Evolutionary conservation across 2,329 filamentous ascomycete genomes (phyloP).

Genomic region (Talaromyces albobiverticillius): DNA sequence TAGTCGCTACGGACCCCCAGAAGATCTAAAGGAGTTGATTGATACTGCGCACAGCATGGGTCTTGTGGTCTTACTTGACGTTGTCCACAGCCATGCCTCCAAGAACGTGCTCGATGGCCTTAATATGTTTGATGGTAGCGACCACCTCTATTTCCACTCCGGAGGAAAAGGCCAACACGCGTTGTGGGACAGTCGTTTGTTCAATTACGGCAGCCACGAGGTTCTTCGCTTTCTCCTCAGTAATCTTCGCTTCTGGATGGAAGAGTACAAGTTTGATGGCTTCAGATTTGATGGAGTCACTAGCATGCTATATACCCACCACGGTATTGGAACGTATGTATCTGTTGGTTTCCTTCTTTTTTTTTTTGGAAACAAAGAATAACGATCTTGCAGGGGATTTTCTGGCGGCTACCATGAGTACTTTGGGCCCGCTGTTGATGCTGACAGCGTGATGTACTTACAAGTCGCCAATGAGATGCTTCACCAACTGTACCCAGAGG

Average conservation of each 20-base stretch:
- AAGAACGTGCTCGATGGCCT: slow-evolving; percentile 95
- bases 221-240: slow-evolving; percentile 93
- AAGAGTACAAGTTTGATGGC: slow-evolving; percentile 93
- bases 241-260: slow-evolving; percentile 98
- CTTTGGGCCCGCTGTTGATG: slow-evolving; percentile 83
- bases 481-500: slow-evolving; percentile 80
- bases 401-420: slow-evolving; percentile 98
- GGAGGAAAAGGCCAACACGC: slow-evolving; percentile 83
- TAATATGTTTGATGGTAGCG: slow-evolving; percentile 93
- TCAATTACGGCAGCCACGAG: slow-evolving; percentile 95
- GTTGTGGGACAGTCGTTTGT: slow-evolving; percentile 91
- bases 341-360: neutral
- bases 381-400: slow-evolving; percentile 64
- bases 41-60: slow-evolving; percentile 92
- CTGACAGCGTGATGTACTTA: slow-evolving; percentile 90
- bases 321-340: slow-evolving; percentile 91
- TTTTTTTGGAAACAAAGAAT: slow-evolving; percentile 2
- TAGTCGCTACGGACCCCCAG: slow-evolving; percentile 88
- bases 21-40: slow-evolving; percentile 94
- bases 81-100: slow-evolving; percentile 96
- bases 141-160: slow-evolving; percentile 93
- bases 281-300: slow-evolving; percentile 98
- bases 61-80: slow-evolving; percentile 85
- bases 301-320: slow-evolving; percentile 94
- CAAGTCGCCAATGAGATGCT: slow-evolving; percentile 97